phyloP scores from a whole-genome alignment of 306 rosid species.

The Ormosia emarginata region DNA sequence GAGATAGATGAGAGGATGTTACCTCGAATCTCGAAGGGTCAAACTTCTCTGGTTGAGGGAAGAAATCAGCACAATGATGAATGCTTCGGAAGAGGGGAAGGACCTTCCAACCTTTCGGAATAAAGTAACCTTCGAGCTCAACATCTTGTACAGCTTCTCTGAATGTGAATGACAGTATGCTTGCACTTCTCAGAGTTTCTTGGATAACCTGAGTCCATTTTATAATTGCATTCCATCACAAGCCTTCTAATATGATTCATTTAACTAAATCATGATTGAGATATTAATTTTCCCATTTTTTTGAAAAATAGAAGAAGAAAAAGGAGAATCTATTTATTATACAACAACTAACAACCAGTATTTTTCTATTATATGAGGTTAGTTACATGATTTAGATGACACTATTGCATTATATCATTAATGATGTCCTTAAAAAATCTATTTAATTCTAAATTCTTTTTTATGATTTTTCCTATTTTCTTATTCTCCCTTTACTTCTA shows the following conservation, averaged over 20 bases:
- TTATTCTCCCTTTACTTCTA: too few species aligned
- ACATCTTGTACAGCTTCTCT: slow-evolving; percentile 87
- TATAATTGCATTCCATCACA: not conserved
- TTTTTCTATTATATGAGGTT: too few species aligned
- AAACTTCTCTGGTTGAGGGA: slow-evolving; percentile 80
- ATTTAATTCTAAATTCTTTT: too few species aligned
- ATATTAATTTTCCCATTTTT: not conserved
- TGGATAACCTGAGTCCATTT: slow-evolving; percentile 58
- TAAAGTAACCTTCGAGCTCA: slow-evolving; percentile 68
- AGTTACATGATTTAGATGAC: too few species aligned
- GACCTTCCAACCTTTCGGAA: slow-evolving; percentile 97
- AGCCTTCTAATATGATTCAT: not conserved
- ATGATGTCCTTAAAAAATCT: too few species aligned
- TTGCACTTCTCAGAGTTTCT: slow-evolving; percentile 83
- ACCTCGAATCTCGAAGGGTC: slow-evolving; percentile 97
- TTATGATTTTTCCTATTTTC: too few species aligned
- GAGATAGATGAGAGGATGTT: not conserved
- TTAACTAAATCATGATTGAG: not conserved
- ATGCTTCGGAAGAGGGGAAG: slow-evolving; percentile 93
- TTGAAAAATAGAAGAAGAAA: not conserved
- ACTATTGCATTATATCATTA: too few species aligned
- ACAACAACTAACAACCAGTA: too few species aligned
- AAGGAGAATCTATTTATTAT: too few species aligned
- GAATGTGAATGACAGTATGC: slow-evolving; percentile 87
- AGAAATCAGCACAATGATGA: slow-evolving; percentile 71